Evolutionary conservation across 345 rosid species (phyloP).

Genomic region (Gossypium longicalyx): DNA sequence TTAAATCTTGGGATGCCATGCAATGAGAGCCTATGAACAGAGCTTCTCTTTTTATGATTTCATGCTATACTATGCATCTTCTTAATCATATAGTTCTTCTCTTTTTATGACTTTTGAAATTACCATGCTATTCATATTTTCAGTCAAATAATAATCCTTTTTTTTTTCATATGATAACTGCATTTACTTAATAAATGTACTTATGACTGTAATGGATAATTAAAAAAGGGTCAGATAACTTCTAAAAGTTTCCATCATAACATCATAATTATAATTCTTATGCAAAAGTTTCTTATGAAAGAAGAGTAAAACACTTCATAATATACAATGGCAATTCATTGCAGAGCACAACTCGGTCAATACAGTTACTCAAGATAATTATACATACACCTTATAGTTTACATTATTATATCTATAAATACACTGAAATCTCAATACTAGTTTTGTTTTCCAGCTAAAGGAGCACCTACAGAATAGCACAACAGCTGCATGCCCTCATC

Average conservation of each 20-base stretch:
- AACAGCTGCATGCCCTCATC: conserved; percentile 29
- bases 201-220: background rate
- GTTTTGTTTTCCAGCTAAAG: background rate
- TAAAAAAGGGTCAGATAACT: background rate
- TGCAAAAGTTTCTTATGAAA: background rate
- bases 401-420: background rate
- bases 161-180: too few species aligned
- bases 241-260: background rate
- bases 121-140: too few species aligned
- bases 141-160: too few species aligned
- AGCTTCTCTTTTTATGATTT: background rate
- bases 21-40: background rate
- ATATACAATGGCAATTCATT: background rate
- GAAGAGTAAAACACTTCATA: background rate
- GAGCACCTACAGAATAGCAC: conserved; percentile 14
- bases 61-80: background rate
- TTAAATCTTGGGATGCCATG: background rate
- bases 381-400: background rate
- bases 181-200: too few species aligned
- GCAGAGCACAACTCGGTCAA: background rate
- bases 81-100: background rate
- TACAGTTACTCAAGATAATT: background rate
- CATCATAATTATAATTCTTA: background rate
- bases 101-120: too few species aligned
- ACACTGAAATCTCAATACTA: background rate